Evolutionary conservation across 2,329 filamentous ascomycete genomes (phyloP), one percentile per base, ranked within the genome.

Genomic region (Botrytis fabae): DNA sequence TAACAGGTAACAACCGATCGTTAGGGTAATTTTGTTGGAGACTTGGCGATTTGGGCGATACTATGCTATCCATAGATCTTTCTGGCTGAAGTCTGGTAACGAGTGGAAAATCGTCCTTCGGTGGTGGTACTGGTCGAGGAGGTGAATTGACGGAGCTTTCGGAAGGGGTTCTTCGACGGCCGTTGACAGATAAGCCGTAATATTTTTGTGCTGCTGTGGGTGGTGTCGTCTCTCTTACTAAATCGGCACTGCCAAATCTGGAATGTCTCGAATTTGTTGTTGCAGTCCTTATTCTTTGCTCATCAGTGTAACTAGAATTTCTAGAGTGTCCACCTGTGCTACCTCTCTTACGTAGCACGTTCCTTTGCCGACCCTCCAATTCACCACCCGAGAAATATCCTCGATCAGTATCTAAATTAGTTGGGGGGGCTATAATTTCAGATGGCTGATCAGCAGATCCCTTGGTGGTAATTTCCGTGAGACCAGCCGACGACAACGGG

Each of bases 321-420:
- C 90, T 87, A 54, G 91, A 90, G 81, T 93, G 89, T 42, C 83
- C 84, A 75, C 83, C 85, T 54, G 84, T 82, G 75, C 89, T 91
- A 74, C 90, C 89, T 73, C 93, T 91, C 83, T 96, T 97, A 82
- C 93, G 93, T 76, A 98, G 85, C 64, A 96, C 86, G 80, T 94
- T 97, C 63, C 93, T 89, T 78, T 89, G 90, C 73, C 92, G 89
- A 61, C 88, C 88, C 75, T 98, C 94, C 18, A 90, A 85, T 79
- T 98, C 95, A 25, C 92, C 92, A 4, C 95, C 94, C 12, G 95
- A 98, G 80, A 98, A 97, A 82, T 98, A 98, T 38, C 95, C 95
- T 51, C 94, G 89, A 79, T 98, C 96, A 25, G 79, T 44, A 63
- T 81, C 79, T 62, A 78, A 93, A 82, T 74, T 97, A 93, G 74